Conservation (phyloP, 208 protist species). For the Acanthamoeba healyi region DNA sequence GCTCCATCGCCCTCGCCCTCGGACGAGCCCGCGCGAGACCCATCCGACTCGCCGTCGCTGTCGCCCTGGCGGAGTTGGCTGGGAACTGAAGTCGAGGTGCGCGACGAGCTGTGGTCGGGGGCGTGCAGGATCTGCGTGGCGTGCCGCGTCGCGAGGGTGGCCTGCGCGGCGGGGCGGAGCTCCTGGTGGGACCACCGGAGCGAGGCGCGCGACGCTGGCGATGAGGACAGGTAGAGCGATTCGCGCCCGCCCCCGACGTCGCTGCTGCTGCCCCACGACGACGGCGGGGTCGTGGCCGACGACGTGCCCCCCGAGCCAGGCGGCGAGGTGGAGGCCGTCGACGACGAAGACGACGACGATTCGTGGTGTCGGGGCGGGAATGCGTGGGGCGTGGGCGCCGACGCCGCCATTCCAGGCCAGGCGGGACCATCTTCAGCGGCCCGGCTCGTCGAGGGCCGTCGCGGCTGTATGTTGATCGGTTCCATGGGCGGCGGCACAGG, state of each 20-base stretch:
- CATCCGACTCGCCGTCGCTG: neutral
- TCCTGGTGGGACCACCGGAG: slow-evolving; percentile 27
- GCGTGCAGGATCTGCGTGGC: slow-evolving; percentile 23
- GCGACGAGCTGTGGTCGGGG: neutral
- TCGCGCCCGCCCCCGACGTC: neutral
- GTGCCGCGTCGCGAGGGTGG: slow-evolving; percentile 25
- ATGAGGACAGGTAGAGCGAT: neutral
- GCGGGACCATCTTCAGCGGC: neutral
- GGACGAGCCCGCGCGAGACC: too few relatives aligned
- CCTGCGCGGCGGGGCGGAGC: slow-evolving; percentile 2
- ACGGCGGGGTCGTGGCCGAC: neutral
- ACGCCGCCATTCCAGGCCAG: neutral
- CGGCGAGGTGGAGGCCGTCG: neutral
- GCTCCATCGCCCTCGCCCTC: neutral
- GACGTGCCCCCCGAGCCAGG: neutral
- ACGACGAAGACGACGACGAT: neutral
- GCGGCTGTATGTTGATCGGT: neutral
- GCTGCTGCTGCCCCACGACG: neutral
- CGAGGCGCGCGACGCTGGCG: neutral
- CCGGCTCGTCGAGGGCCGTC: neutral
- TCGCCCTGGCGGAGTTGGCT: slow-evolving; percentile 12
- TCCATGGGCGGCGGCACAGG: neutral
- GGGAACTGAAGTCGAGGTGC: neutral
- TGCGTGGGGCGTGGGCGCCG: neutral
- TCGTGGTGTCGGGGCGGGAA: neutral